These are phyloP conservation scores for Papiliotrema flavescens DNA, from an alignment of 1,284 basidiomycete species.

Conservation along the genomic window DNA sequence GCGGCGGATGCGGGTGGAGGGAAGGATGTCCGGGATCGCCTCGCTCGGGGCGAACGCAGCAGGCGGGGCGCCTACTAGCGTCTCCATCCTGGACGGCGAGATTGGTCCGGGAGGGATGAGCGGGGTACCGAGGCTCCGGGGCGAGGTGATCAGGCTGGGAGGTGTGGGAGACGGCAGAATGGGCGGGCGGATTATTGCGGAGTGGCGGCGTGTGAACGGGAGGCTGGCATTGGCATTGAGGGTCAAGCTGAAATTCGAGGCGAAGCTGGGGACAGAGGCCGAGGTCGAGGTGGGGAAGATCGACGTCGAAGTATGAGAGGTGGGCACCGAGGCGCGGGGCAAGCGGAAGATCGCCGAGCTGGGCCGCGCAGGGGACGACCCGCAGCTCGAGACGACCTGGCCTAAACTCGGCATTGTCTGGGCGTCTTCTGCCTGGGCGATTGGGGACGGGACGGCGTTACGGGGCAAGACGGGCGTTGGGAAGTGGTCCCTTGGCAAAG, in stretches of 20 bases:
- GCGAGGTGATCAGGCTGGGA: slow-evolving; percentile 15
- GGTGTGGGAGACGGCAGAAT: slow-evolving; percentile 18
- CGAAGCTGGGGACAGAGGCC: neutral
- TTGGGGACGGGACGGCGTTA: neutral
- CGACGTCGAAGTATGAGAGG: neutral
- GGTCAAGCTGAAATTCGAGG: slow-evolving; percentile 1
- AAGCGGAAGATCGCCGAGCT: neutral
- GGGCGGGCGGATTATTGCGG: slow-evolving; percentile 14
- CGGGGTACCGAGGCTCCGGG: slow-evolving; percentile 13
- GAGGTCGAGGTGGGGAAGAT: neutral
- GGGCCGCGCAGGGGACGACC: neutral
- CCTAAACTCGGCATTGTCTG: neutral
- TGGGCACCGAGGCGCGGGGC: neutral
- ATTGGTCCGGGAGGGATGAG: slow-evolving; percentile 9
- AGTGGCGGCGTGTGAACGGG: slow-evolving; percentile 2
- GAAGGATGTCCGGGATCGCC: neutral
- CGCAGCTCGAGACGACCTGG: neutral
- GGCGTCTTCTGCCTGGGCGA: neutral
- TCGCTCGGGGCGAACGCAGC: neutral
- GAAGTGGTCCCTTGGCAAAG: neutral
- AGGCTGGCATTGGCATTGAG: slow-evolving; percentile 1
- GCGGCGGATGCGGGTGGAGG: neutral
- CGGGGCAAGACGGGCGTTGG: neutral
- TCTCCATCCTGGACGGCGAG: neutral
- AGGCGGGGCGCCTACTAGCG: neutral